Evolutionary conservation across 2,329 filamentous ascomycete genomes (phyloP).

Genomic region (Hymenoscyphus repandus): DNA sequence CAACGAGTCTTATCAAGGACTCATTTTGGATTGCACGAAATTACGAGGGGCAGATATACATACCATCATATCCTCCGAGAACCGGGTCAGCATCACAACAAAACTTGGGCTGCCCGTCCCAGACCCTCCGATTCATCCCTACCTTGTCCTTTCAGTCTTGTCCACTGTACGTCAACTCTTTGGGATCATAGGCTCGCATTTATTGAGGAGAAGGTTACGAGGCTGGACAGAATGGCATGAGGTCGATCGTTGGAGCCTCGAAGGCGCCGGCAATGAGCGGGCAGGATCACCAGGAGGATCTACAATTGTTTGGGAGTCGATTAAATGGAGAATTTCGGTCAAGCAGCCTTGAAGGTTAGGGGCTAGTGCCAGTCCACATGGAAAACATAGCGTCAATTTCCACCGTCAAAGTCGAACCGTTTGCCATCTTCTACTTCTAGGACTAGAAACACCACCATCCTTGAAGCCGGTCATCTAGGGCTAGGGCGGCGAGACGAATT

Average conservation of each 20-base stretch:
- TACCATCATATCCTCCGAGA: not conserved
- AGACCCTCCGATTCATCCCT: not conserved
- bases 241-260: not conserved
- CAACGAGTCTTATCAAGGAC: too few relatives aligned
- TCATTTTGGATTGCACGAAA: too few relatives aligned
- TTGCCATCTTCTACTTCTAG: too few relatives aligned
- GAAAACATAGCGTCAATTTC: too few relatives aligned
- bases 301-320: not conserved
- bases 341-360: not conserved
- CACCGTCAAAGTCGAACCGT: too few relatives aligned
- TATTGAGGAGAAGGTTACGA: not conserved
- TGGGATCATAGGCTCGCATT: not conserved
- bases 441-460: too few relatives aligned
- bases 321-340: not conserved
- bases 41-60: not conserved
- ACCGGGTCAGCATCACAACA: not conserved
- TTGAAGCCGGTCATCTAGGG: too few relatives aligned
- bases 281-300: slow-evolving; percentile 1
- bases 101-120: not conserved
- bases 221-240: not conserved
- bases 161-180: not conserved
- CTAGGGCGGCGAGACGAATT: not conserved
- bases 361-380: not conserved
- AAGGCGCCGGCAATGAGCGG: not conserved
- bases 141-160: not conserved